These are phyloP conservation scores for Pythium phragmitis DNA, from an alignment of 352 stramenopile genomes.

Conservation along the genomic window DNA sequence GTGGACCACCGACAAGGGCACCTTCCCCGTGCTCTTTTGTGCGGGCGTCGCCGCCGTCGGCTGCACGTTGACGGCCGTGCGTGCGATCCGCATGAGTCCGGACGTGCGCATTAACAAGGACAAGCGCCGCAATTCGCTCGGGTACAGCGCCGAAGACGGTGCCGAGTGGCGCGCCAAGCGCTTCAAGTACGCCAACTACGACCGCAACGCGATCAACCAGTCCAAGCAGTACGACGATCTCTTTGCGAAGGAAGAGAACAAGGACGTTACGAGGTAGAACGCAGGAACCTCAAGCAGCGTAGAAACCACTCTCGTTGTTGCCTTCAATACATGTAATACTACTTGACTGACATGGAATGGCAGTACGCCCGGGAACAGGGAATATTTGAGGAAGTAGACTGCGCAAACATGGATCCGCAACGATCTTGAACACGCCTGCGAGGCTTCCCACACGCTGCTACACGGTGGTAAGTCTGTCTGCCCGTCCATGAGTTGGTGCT, in stretches of 20 bases:
- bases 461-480: neutral
- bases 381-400: conserved; percentile 65
- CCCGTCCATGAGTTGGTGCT: no score
- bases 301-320: no score
- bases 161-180: conserved; percentile 39
- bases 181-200: conserved; percentile 51
- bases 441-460: conserved; percentile 34
- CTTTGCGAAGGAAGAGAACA: conserved; percentile 56
- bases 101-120: conserved; percentile 47
- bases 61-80: conserved; percentile 29
- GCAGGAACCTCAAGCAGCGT: neutral
- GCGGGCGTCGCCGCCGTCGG: conserved; percentile 34
- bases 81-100: conserved; percentile 34
- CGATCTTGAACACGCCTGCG: conserved; percentile 46
- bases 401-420: conserved; percentile 45
- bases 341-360: no score
- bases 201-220: conserved; percentile 64
- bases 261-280: conserved; percentile 36
- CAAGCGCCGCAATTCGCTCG: conserved; percentile 35
- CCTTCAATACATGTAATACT: no score
- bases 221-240: conserved; percentile 53
- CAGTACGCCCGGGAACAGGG: conserved; percentile 50
- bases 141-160: conserved; percentile 34
- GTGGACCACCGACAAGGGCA: conserved; percentile 50
- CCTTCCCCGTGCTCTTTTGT: conserved; percentile 46